These are phyloP conservation scores for Suillus spraguei DNA, from an alignment of 768 basidiomycete species.

Conservation along the genomic window DNA sequence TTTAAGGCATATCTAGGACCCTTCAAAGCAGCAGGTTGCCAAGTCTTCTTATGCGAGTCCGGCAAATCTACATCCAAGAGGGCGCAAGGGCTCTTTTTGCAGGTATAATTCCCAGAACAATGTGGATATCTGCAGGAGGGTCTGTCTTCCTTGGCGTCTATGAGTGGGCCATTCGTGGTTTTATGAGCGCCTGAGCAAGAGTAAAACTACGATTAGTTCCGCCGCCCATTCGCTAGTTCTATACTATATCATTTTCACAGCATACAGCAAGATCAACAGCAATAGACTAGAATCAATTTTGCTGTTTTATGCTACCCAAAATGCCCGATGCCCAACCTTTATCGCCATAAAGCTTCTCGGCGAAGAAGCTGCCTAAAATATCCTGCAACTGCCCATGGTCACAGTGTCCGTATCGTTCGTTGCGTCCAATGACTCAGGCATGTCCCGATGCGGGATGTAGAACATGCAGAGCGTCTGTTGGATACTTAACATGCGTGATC, in stretches of 20 bases:
- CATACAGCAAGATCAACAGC: background rate
- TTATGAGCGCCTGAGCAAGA: conserved; percentile 33
- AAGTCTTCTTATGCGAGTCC: conserved; percentile 57
- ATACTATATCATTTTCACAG: conserved; percentile 8
- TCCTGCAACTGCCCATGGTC: conserved; percentile 50
- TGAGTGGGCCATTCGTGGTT: conserved; percentile 69
- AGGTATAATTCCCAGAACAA: conserved; percentile 86
- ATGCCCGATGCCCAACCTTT: conserved; percentile 67
- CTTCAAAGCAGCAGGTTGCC: conserved; percentile 52
- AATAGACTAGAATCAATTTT: conserved; percentile 14
- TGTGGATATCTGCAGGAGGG: conserved; percentile 97
- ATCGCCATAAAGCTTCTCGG: conserved; percentile 56
- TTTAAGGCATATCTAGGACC: conserved; percentile 39
- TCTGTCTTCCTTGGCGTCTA: conserved; percentile 98
- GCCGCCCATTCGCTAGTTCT: conserved; percentile 15
- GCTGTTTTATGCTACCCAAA: conserved; percentile 34
- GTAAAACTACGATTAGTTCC: background rate
- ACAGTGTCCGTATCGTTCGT: conserved; percentile 49
- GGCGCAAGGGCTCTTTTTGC: conserved; percentile 79
- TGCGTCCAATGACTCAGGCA: conserved; percentile 58
- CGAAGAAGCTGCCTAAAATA: conserved; percentile 64
- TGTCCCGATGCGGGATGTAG: conserved; percentile 59
- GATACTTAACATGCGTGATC: conserved; percentile 1
- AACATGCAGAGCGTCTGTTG: conserved; percentile 59
- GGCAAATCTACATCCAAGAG: conserved; percentile 69